Base-by-base conservation (phyloP, 2,329 filamentous ascomycete genomes). In the Drechslerella coelobrocha region DNA sequence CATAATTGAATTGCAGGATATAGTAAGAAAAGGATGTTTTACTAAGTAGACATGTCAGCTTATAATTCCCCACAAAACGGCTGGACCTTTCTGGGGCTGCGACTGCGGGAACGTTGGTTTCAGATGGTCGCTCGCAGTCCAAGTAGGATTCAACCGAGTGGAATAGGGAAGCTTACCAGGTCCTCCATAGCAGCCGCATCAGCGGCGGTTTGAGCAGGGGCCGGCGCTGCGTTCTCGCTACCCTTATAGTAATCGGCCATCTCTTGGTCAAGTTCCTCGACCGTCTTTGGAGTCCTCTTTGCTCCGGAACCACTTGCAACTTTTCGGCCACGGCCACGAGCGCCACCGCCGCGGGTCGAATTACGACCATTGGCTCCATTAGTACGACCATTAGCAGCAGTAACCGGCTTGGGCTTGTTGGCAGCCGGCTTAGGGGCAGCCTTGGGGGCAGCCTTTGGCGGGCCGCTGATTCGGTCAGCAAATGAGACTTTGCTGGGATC, bases 181-280 rank as follows among this genome's bases (percentile, higher is more conserved):
- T 75, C 74, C 73, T 84, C 84, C 83, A 85, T 84, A 72, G 80
- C 82, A 72, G 81, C 82, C 69, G 80, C 81, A 72, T 81, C 81
- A 39, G 82, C 80, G 60, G 80, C 78, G 47, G 81, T 78, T 59
- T 81, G 76, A 68, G 83, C 79, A 43, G 79, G 79, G 61, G 81
- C 83, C 55, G 81, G 79, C 41, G 81, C 80, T 72, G 81, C 81
- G 74, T 82, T 82, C 56, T 80, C 81, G 73, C 81, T 78, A 54
- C 75, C 76, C 57, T 84, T 86, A 78, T 95, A 97, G 82, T 99
- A 99, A 80, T 97, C 94, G 19, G 87, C 88, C 94, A 99, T 99
- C 80, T 99, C 94, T 2, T 91, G 92, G 79, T 99, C 94, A 24
- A 99, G 87, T 82, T 99, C 92, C 78, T 96, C 93, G 0, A 89